phyloP scores from a whole-genome alignment of 2,329 filamentous ascomycete species.

The Exserohilum rostratum region DNA sequence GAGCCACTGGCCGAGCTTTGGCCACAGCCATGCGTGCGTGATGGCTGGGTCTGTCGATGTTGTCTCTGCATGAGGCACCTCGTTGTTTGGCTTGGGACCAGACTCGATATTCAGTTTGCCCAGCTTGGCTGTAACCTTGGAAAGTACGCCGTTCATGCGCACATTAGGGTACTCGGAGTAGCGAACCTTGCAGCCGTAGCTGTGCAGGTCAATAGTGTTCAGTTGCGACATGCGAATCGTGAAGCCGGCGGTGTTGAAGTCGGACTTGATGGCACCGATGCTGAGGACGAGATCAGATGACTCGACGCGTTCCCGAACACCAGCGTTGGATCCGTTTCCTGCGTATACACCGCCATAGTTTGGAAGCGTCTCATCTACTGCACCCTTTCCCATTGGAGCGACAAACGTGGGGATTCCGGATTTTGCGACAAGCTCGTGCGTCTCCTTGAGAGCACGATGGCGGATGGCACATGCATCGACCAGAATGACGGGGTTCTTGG shows the following conservation, averaged over 20 bases:
- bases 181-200: slow-evolving; percentile 72
- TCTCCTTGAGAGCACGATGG: slow-evolving; percentile 74
- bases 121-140: slow-evolving; percentile 67
- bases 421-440: slow-evolving; percentile 73
- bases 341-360: slow-evolving; percentile 86
- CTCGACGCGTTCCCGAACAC: slow-evolving; percentile 69
- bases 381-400: slow-evolving; percentile 89
- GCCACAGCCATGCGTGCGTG: slow-evolving; percentile 79
- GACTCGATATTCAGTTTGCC: slow-evolving; percentile 62
- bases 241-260: slow-evolving; percentile 85
- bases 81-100: slow-evolving; percentile 62
- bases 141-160: slow-evolving; percentile 77
- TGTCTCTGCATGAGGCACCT: slow-evolving; percentile 49
- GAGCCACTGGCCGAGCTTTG: slow-evolving; percentile 74
- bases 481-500: slow-evolving; percentile 77
- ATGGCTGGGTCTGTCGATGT: slow-evolving; percentile 54
- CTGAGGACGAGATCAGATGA: slow-evolving; percentile 72
- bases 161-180: slow-evolving; percentile 81
- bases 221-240: slow-evolving; percentile 78
- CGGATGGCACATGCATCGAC: slow-evolving; percentile 84
- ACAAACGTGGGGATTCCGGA: slow-evolving; percentile 81
- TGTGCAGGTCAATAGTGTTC: slow-evolving; percentile 82
- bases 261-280: slow-evolving; percentile 73
- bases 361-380: slow-evolving; percentile 75
- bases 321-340: slow-evolving; percentile 73